These are phyloP conservation scores for Mrakia hoshinonis DNA, from an alignment of 768 basidiomycete genomes.

Conservation along the genomic window DNA sequence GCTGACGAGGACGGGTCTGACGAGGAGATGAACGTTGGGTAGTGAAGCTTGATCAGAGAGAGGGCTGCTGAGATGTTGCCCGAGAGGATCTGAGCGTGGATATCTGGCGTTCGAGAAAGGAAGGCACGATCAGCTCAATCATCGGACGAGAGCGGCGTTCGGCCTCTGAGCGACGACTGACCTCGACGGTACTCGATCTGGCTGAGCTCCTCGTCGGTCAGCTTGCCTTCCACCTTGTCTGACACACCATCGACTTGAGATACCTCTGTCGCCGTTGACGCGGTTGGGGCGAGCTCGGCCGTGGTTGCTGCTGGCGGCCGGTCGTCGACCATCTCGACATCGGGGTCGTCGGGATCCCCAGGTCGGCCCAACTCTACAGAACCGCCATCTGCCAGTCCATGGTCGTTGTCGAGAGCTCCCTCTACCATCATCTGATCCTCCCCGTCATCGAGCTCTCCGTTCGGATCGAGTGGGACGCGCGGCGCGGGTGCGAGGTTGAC, in stretches of 20 bases:
- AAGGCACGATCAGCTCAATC: not conserved
- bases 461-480: not conserved
- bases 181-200: constrained; percentile 22
- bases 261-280: not conserved
- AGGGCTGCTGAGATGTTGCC: constrained; percentile 69
- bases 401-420: constrained; percentile 1
- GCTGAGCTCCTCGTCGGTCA: constrained; percentile 1
- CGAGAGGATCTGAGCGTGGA: constrained; percentile 58
- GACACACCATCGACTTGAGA: not conserved
- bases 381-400: not conserved
- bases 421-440: not conserved
- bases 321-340: not conserved
- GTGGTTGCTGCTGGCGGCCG: not conserved
- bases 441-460: constrained; percentile 16
- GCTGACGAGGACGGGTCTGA: constrained; percentile 8
- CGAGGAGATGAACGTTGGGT: constrained; percentile 60
- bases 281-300: not conserved
- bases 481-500: not conserved
- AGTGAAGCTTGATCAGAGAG: constrained; percentile 57
- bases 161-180: not conserved
- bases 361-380: not conserved
- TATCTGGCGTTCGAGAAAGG: constrained; percentile 47
- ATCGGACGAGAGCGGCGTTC: not conserved
- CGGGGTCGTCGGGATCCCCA: not conserved
- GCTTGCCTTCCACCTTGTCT: not conserved